Evolutionary conservation across 1,284 basidiomycete species (phyloP).

Genomic region (Cryptococcus sp.): DNA sequence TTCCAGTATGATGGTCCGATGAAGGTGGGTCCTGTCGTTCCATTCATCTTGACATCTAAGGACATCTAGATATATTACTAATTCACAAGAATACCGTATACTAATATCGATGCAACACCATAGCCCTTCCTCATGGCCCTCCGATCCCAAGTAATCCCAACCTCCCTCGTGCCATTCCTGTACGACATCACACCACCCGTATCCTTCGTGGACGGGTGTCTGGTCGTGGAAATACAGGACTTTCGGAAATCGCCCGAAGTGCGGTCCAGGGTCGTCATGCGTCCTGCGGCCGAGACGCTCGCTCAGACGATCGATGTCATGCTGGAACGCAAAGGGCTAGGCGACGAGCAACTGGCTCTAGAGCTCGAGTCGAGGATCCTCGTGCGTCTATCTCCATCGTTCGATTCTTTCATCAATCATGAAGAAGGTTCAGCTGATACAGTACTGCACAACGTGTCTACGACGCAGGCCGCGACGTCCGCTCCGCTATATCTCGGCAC

Average conservation of each 20-base stretch:
- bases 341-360: slow-evolving; percentile 50
- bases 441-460: too few relatives aligned
- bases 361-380: slow-evolving; percentile 53
- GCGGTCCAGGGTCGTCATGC: slow-evolving; percentile 50
- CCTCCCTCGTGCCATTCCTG: slow-evolving; percentile 49
- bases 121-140: slow-evolving; percentile 52
- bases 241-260: slow-evolving; percentile 41
- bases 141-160: slow-evolving; percentile 52
- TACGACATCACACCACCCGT: slow-evolving; percentile 50
- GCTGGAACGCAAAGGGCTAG: slow-evolving; percentile 43
- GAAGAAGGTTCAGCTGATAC: too few relatives aligned
- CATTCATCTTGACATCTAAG: background rate
- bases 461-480: slow-evolving; percentile 49
- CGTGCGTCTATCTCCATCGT: slow-evolving; percentile 29
- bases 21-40: slow-evolving; percentile 27
- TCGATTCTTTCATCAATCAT: too few relatives aligned
- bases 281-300: slow-evolving; percentile 51
- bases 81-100: background rate
- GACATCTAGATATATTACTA: background rate
- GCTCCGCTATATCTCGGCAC: slow-evolving; percentile 54
- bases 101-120: background rate
- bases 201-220: slow-evolving; percentile 53
- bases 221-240: slow-evolving; percentile 54
- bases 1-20: slow-evolving; percentile 54
- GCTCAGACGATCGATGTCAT: slow-evolving; percentile 50